These are phyloP conservation scores for Phycomyces blakesleeanus DNA, from an alignment of 192 early-diverging fungal genomes.

Conservation along the genomic window DNA sequence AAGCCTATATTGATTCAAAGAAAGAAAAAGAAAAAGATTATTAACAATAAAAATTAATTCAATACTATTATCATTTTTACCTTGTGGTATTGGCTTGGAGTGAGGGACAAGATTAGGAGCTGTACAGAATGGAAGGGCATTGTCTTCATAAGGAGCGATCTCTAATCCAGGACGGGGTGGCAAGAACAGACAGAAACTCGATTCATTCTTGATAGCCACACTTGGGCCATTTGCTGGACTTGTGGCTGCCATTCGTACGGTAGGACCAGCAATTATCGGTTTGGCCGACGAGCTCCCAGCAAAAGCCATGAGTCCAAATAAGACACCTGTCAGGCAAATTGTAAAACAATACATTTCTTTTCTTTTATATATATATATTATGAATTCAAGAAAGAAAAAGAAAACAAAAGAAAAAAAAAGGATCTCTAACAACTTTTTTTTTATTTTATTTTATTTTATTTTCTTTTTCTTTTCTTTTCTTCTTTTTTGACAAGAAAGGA, in stretches of 20 bases:
- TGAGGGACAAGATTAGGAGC: slow-evolving; percentile 9
- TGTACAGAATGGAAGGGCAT: slow-evolving; percentile 44
- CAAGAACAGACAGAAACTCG: slow-evolving; percentile 43
- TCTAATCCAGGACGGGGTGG: slow-evolving; percentile 36
- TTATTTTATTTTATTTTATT: no score
- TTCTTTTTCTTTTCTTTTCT: no score
- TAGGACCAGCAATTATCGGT: not conserved
- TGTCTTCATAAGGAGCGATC: slow-evolving; percentile 36
- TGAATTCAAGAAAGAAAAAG: no score
- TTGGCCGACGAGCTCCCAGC: not conserved
- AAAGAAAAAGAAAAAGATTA: not conserved
- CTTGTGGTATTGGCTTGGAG: slow-evolving; percentile 22
- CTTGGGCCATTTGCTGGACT: not conserved
- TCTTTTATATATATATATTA: not conserved
- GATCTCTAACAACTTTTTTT: no score
- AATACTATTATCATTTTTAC: not conserved
- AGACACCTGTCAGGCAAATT: not conserved
- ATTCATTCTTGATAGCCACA: slow-evolving; percentile 10
- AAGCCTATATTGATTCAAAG: slow-evolving; percentile 31
- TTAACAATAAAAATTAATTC: not conserved
- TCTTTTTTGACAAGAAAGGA: no score
- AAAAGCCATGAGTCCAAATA: not conserved
- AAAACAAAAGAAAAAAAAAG: no score
- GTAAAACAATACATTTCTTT: not conserved
- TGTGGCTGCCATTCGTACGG: not conserved